Percentiles rank a stretch among this genome's conserved stretches.
These are phyloP conservation scores for Fusarium ramigenum DNA, from an alignment of 2,329 filamentous ascomycete species.

Conservation along the genomic window DNA sequence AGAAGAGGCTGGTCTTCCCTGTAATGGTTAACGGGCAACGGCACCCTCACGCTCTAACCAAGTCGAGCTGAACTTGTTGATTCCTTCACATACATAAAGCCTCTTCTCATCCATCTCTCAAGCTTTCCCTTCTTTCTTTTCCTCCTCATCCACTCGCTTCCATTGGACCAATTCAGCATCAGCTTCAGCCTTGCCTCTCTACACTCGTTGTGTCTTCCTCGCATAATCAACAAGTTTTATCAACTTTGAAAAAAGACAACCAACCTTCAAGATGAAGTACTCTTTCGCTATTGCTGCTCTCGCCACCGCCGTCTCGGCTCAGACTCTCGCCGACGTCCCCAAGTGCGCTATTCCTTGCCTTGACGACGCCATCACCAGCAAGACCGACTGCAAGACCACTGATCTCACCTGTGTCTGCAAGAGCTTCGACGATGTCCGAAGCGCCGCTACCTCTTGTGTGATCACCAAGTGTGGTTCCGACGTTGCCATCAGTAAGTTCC, in stretches of 20 bases:
- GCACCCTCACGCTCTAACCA: constrained; percentile 1
- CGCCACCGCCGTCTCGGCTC: constrained; percentile 48
- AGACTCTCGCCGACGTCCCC: constrained; percentile 49
- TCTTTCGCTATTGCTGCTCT: constrained; percentile 47
- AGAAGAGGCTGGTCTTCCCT: constrained; percentile 22
- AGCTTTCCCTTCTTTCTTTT: constrained; percentile 16
- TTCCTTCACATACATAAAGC: constrained; percentile 46
- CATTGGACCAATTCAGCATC: constrained; percentile 29
- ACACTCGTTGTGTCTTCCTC: constrained; percentile 44
- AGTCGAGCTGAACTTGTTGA: background rate
- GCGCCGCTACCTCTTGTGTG: constrained; percentile 49
- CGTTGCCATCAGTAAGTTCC: constrained; percentile 50
- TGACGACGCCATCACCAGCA: constrained; percentile 42
- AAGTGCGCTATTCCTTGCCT: constrained; percentile 52
- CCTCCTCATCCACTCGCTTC: constrained; percentile 47
- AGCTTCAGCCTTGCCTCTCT: constrained; percentile 14
- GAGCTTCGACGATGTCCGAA: constrained; percentile 47
- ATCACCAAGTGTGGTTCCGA: constrained; percentile 49
- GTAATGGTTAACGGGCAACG: constrained; percentile 5
- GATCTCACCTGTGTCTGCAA: constrained; percentile 51
- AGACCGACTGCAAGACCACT: constrained; percentile 45
- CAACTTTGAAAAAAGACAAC: background rate
- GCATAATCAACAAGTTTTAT: constrained; percentile 8
- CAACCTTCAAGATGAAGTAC: constrained; percentile 52
- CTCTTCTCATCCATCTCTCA: constrained; percentile 26